phyloP scores from a whole-genome alignment of 2,329 filamentous ascomycete genomes.

The Dichotomopilus funicola region DNA sequence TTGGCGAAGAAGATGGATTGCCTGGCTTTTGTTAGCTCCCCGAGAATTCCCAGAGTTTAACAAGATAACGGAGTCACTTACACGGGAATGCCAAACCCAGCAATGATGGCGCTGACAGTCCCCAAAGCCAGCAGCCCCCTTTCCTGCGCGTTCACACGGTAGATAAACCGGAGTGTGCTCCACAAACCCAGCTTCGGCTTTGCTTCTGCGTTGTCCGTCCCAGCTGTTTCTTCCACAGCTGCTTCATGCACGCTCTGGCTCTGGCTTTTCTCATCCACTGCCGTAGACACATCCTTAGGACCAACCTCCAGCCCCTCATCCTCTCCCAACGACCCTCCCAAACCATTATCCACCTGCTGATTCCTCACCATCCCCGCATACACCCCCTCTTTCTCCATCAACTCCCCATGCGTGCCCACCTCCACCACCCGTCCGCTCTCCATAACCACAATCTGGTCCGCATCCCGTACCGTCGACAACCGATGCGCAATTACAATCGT shows the following conservation, averaged over 20 bases:
- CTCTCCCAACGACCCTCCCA: slow-evolving; percentile 47
- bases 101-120: slow-evolving; percentile 72
- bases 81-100: slow-evolving; percentile 70
- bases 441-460: slow-evolving; percentile 96
- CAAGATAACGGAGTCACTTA: slow-evolving; percentile 59
- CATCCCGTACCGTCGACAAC: slow-evolving; percentile 86
- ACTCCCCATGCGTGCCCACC: slow-evolving; percentile 77
- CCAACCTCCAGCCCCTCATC: slow-evolving; percentile 36
- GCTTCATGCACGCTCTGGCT: no score
- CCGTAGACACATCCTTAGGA: no score
- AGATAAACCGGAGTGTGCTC: slow-evolving; percentile 62
- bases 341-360: slow-evolving; percentile 67
- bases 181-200: slow-evolving; percentile 51
- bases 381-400: slow-evolving; percentile 63
- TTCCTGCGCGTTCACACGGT: slow-evolving; percentile 41
- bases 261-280: no score
- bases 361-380: slow-evolving; percentile 85
- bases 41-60: slow-evolving; percentile 71
- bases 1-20: slow-evolving; percentile 77
- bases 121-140: slow-evolving; percentile 60
- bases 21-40: slow-evolving; percentile 56
- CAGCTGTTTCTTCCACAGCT: no score
- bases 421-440: slow-evolving; percentile 78
- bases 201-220: slow-evolving; percentile 23
- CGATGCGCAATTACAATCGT: slow-evolving; percentile 96